phyloP scores from a whole-genome alignment of 2,329 filamentous ascomycete genomes.

The Nemania sp. region DNA sequence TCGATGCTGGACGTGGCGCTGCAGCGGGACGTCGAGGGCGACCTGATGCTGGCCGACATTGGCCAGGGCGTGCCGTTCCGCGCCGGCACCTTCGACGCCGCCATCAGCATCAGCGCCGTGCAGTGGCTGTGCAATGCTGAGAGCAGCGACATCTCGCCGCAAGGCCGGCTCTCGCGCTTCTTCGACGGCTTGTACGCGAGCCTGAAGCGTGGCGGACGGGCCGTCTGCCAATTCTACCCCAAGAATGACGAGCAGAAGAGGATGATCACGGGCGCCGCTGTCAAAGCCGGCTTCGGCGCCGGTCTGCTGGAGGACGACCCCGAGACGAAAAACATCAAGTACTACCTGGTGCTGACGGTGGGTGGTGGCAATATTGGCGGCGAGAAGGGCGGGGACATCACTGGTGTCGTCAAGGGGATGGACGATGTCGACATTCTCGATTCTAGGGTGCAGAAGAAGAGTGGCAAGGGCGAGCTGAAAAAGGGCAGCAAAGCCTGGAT shows the following conservation, averaged over 20 bases:
- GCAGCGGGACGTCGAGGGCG: constrained; percentile 88
- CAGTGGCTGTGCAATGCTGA: constrained; percentile 99
- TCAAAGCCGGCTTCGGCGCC: constrained; percentile 92
- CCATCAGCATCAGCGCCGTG: constrained; percentile 92
- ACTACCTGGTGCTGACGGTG: constrained; percentile 94
- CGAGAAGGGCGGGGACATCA: constrained; percentile 74
- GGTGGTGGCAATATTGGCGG: constrained; percentile 60
- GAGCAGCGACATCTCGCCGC: constrained; percentile 78
- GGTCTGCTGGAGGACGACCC: constrained; percentile 94
- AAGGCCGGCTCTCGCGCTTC: constrained; percentile 78
- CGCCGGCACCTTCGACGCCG: constrained; percentile 89
- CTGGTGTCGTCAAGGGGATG: constrained; percentile 86
- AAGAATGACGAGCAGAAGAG: constrained; percentile 89
- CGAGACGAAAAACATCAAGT: constrained; percentile 93
- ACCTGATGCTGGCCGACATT: constrained; percentile 91
- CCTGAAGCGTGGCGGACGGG: constrained; percentile 79
- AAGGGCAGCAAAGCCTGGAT: constrained; percentile 90
- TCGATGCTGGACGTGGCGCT: constrained; percentile 97
- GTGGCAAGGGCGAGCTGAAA: constrained; percentile 58
- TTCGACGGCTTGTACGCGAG: constrained; percentile 91
- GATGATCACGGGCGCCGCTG: constrained; percentile 90
- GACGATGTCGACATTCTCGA: constrained; percentile 84
- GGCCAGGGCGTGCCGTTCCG: constrained; percentile 95
- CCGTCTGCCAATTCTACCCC: constrained; percentile 97
- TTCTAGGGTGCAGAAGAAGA: constrained; percentile 57